A percentile compares a stretch with the other conserved stretches of the same genome.
These are phyloP conservation scores for Daphne laureola DNA, from an alignment of 441 rosid species.

Conservation along the genomic window DNA sequence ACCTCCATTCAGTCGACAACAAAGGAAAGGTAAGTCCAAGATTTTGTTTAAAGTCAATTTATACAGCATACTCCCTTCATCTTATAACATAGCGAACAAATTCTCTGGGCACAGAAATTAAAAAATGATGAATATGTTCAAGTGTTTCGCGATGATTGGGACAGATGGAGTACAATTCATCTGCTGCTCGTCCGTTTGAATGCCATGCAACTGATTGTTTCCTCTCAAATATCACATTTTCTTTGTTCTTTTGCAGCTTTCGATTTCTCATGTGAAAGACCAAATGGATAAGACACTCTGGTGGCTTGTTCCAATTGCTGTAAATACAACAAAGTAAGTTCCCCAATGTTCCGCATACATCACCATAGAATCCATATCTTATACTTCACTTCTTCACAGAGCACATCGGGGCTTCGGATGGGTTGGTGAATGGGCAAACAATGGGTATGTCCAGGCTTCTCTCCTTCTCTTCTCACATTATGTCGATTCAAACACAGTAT, in stretches of 20 bases:
- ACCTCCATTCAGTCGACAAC: constrained; percentile 38
- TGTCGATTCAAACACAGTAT: neutral
- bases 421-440: constrained; percentile 74
- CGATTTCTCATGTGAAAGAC: constrained; percentile 67
- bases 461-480: neutral
- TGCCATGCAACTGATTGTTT: neutral
- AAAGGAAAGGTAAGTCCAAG: constrained; percentile 46
- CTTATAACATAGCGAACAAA: too few relatives aligned
- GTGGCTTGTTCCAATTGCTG: constrained; percentile 95
- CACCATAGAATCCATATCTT: constrained; percentile 4
- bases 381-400: constrained; percentile 26
- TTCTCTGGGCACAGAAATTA: too few relatives aligned
- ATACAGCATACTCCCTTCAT: too few relatives aligned
- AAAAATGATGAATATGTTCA: too few relatives aligned
- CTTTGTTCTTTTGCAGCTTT: constrained; percentile 45
- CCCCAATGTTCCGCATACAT: neutral
- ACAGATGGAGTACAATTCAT: neutral
- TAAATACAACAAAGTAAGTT: constrained; percentile 86
- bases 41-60: too few relatives aligned
- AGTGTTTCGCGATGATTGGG: too few relatives aligned
- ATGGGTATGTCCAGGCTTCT: constrained; percentile 31
- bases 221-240: neutral
- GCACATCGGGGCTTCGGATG: constrained; percentile 73
- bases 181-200: constrained; percentile 2
- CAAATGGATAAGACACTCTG: constrained; percentile 92